Evolutionary conservation across 2,329 filamentous ascomycete species (phyloP).

Genomic region (Malbranchea cinnamomea): DNA sequence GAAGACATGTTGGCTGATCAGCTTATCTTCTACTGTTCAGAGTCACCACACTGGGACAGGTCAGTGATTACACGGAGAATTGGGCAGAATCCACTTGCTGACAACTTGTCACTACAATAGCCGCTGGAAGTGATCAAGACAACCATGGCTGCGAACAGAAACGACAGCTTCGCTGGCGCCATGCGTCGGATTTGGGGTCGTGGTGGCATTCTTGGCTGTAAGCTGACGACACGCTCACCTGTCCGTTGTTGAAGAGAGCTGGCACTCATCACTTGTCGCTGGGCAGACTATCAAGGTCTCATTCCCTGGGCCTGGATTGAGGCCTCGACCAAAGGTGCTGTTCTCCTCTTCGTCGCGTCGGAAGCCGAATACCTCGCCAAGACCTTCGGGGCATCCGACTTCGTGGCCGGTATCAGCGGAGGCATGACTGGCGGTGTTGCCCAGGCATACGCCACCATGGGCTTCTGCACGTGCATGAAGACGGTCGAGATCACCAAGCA

Average conservation of each 20-base stretch:
- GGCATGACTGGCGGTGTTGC: slow-evolving; percentile 91
- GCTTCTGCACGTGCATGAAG: slow-evolving; percentile 99
- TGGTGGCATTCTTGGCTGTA: slow-evolving; percentile 88
- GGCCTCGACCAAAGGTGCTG: slow-evolving; percentile 97
- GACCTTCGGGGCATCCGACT: slow-evolving; percentile 67
- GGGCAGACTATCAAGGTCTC: slow-evolving; percentile 90
- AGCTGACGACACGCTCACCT: slow-evolving; percentile 29
- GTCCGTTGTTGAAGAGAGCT: not conserved
- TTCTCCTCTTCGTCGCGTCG: slow-evolving; percentile 96
- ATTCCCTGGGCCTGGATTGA: slow-evolving; percentile 99
- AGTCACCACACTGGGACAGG: slow-evolving; percentile 55
- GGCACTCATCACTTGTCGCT: not conserved
- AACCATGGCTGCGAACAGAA: slow-evolving; percentile 95
- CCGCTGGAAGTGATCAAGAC: slow-evolving; percentile 98
- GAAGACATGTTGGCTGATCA: slow-evolving; percentile 1
- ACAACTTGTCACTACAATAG: slow-evolving; percentile 29
- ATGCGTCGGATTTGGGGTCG: slow-evolving; percentile 82
- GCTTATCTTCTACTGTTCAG: slow-evolving; percentile 17
- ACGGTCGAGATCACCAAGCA: slow-evolving; percentile 99
- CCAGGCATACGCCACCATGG: slow-evolving; percentile 98
- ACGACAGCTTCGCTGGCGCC: slow-evolving; percentile 69
- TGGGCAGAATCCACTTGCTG: slow-evolving; percentile 1
- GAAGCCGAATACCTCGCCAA: slow-evolving; percentile 95
- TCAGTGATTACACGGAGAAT: slow-evolving; percentile 16
- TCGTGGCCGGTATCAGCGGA: slow-evolving; percentile 74